A percentile compares a stretch with the other conserved stretches of the same genome.
phyloP scores from a whole-genome alignment of 2,329 filamentous ascomycete species.

The Cercospora canescens region DNA sequence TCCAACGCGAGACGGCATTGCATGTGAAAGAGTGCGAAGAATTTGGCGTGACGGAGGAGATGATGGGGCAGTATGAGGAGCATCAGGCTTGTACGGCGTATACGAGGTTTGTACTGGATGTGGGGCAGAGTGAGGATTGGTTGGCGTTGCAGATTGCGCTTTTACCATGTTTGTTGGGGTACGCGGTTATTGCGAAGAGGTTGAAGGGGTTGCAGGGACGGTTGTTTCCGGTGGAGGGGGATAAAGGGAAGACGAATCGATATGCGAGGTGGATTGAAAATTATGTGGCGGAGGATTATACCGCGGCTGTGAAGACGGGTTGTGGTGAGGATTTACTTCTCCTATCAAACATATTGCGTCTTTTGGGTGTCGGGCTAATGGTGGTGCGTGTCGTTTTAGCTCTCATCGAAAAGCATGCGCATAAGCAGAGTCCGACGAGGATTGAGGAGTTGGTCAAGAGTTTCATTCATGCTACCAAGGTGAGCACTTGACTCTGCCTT shows the following conservation, averaged over 20 bases:
- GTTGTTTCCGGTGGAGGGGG: background rate
- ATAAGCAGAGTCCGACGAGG: constrained; percentile 69
- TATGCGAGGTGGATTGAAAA: constrained; percentile 94
- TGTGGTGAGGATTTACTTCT: constrained; percentile 56
- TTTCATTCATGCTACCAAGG: constrained; percentile 84
- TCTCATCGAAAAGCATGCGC: constrained; percentile 72
- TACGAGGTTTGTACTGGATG: constrained; percentile 78
- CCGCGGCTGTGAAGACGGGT: constrained; percentile 68
- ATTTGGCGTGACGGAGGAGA: constrained; percentile 72
- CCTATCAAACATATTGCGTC: constrained; percentile 4
- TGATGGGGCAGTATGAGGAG: constrained; percentile 74
- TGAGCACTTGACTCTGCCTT: constrained; percentile 37
- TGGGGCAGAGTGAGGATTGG: constrained; percentile 86
- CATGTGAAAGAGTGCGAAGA: constrained; percentile 80
- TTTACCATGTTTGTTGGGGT: constrained; percentile 86
- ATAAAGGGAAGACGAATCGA: constrained; percentile 35
- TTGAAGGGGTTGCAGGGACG: constrained; percentile 58
- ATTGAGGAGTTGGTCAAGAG: constrained; percentile 82
- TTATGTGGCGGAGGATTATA: constrained; percentile 80
- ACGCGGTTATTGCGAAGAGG: constrained; percentile 74
- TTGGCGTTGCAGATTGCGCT: constrained; percentile 81
- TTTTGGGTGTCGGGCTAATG: background rate
- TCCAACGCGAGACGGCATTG: constrained; percentile 75
- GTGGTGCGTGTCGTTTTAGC: no score
- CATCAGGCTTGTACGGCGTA: constrained; percentile 78